Evolutionary conservation across 2,329 filamentous ascomycete genomes (phyloP).

Genomic region (Colletotrichum eleusines): DNA sequence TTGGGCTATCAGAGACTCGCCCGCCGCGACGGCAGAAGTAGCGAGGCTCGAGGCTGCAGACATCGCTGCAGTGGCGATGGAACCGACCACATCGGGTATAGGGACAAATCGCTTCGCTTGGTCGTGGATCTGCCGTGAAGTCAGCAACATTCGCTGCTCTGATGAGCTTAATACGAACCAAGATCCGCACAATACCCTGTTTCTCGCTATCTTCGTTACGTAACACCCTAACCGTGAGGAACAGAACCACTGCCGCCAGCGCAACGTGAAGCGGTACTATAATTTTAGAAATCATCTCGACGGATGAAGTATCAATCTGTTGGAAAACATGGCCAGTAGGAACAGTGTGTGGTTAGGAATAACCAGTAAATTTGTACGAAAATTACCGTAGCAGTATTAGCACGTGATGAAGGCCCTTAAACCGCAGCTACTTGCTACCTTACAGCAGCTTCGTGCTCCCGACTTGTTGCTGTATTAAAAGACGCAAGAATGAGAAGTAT

Average conservation of each 20-base stretch:
- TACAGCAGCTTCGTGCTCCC: neutral
- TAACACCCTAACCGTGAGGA: conserved; percentile 3
- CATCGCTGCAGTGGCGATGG: conserved; percentile 5
- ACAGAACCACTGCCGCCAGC: neutral
- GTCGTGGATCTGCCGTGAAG: neutral
- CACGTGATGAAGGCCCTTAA: too few relatives aligned
- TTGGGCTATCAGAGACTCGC: neutral
- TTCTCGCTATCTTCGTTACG: conserved; percentile 4
- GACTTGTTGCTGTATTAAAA: neutral
- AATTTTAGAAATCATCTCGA: conserved; percentile 5
- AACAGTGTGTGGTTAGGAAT: neutral
- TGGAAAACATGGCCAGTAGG: neutral
- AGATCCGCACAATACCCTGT: conserved; percentile 2
- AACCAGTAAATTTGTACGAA: neutral
- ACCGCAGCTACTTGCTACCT: neutral
- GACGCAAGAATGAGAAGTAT: neutral
- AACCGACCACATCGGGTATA: neutral
- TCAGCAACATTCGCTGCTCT: neutral
- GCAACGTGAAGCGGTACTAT: neutral
- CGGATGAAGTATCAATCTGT: neutral
- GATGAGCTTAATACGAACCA: neutral
- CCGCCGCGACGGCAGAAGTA: neutral
- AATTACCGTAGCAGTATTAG: neutral
- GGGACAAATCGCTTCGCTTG: neutral
- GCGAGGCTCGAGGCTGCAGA: too few relatives aligned